Percentiles rank a stretch among this genome's conserved stretches.
Evolutionary conservation across 306 rosid species (phyloP).

Genomic region (Alnus rubra): DNA sequence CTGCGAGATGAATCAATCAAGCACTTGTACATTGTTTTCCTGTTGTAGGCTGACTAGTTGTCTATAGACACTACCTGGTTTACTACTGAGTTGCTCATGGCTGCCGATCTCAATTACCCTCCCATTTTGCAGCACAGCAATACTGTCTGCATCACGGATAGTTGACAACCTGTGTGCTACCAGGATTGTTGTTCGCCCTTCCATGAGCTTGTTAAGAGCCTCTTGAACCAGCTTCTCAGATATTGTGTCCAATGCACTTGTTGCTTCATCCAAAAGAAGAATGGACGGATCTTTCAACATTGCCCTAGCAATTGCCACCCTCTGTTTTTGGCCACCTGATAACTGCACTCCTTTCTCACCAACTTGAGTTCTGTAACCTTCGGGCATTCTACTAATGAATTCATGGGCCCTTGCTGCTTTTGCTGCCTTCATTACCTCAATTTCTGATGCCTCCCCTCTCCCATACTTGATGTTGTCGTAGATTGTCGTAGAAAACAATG

Average conservation of each 20-base stretch:
- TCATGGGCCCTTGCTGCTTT: conserved; percentile 81
- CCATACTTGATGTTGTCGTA: conserved; percentile 83
- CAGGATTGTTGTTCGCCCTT: conserved; percentile 66
- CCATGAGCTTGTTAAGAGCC: conserved; percentile 69
- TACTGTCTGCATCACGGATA: conserved; percentile 51
- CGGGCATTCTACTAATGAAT: conserved; percentile 73
- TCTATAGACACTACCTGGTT: conserved; percentile 51
- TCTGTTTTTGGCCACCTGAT: conserved; percentile 80
- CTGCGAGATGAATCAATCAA: neutral
- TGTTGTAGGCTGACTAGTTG: conserved; percentile 61
- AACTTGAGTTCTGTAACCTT: conserved; percentile 64
- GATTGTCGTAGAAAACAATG: conserved; percentile 69
- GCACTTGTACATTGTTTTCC: conserved; percentile 24
- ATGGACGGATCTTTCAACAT: conserved; percentile 71
- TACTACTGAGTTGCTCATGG: conserved; percentile 60
- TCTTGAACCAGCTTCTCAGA: conserved; percentile 76
- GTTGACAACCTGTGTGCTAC: conserved; percentile 80
- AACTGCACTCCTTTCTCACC: conserved; percentile 83
- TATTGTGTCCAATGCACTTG: conserved; percentile 70
- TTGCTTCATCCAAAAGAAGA: conserved; percentile 84
- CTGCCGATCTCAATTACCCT: conserved; percentile 66
- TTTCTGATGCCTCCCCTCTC: conserved; percentile 63
- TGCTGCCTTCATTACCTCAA: conserved; percentile 69
- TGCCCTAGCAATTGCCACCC: conserved; percentile 89
- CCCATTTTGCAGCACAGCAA: conserved; percentile 69